Evolutionary conservation across 2,329 filamentous ascomycete genomes (phyloP).

Genomic region (Xylariaceae sp.): DNA sequence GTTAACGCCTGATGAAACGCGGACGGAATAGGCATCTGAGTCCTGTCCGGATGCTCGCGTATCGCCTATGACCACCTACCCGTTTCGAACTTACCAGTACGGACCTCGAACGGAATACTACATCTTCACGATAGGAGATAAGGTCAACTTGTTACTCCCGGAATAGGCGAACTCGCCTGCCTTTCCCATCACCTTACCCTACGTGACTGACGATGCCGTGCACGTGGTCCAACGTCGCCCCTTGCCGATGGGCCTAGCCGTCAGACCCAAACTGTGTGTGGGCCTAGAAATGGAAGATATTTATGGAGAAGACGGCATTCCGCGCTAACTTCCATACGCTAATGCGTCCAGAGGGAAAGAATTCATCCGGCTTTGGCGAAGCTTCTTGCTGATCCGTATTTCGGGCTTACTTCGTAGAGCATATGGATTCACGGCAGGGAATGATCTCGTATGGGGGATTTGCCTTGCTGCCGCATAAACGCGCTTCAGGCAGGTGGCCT

Average conservation of each 20-base stretch:
- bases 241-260: not conserved
- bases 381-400: too few species aligned
- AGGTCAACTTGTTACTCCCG: too few species aligned
- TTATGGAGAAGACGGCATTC: not conserved
- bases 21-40: too few species aligned
- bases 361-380: too few species aligned
- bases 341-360: too few species aligned
- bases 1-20: too few species aligned
- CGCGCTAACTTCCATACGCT: not conserved
- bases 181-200: not conserved
- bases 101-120: too few species aligned
- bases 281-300: not conserved
- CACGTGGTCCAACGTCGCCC: not conserved
- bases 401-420: not conserved
- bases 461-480: not conserved
- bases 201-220: not conserved
- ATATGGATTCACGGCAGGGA: not conserved
- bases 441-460: not conserved
- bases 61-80: too few species aligned
- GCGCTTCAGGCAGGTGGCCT: not conserved
- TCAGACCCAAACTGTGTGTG: not conserved
- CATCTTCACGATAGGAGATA: too few species aligned
- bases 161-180: not conserved
- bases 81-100: too few species aligned
- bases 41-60: too few species aligned